Conservation (phyloP, 2,329 filamentous ascomycete genomes). For the Acrocalymma vagum region DNA sequence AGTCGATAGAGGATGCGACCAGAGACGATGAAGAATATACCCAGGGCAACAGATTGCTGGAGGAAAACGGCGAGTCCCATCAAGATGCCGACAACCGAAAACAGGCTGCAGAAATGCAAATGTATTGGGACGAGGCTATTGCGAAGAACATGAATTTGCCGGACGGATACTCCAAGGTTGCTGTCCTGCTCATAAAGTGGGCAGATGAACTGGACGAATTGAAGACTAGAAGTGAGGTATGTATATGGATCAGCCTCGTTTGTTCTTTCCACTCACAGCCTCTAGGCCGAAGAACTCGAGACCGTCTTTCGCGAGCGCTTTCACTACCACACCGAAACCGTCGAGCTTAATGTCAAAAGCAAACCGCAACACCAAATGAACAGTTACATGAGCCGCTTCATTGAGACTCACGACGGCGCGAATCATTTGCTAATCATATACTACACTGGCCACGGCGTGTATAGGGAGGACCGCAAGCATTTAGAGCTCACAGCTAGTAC, state of each 20-base stretch:
- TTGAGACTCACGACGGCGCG: conserved; percentile 36
- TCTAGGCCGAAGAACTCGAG: conserved; percentile 39
- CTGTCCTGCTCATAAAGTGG: conserved; percentile 49
- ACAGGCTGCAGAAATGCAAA: conserved; percentile 34
- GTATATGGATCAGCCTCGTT: conserved; percentile 1
- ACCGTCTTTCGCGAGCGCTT: conserved; percentile 37
- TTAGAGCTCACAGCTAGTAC: conserved; percentile 35
- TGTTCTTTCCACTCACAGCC: background rate
- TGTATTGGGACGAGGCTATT: conserved; percentile 41
- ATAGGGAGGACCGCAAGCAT: conserved; percentile 24
- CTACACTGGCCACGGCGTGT: conserved; percentile 49
- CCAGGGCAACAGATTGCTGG: conserved; percentile 6
- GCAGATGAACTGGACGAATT: conserved; percentile 44
- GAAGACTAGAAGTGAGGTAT: conserved; percentile 41
- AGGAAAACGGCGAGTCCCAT: conserved; percentile 7
- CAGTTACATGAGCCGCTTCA: conserved; percentile 33
- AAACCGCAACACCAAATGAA: conserved; percentile 47
- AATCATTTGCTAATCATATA: conserved; percentile 48
- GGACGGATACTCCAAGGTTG: conserved; percentile 42
- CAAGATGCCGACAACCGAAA: conserved; percentile 25
- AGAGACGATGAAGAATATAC: background rate
- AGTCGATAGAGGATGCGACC: conserved; percentile 25
- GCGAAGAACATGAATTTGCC: conserved; percentile 37
- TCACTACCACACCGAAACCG: conserved; percentile 37
- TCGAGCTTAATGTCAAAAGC: conserved; percentile 40